A percentile compares a stretch with the other conserved stretches of the same genome.
Evolutionary conservation across 2,329 filamentous ascomycete genomes (phyloP).

Genomic region (Verticillium tricorpus): DNA sequence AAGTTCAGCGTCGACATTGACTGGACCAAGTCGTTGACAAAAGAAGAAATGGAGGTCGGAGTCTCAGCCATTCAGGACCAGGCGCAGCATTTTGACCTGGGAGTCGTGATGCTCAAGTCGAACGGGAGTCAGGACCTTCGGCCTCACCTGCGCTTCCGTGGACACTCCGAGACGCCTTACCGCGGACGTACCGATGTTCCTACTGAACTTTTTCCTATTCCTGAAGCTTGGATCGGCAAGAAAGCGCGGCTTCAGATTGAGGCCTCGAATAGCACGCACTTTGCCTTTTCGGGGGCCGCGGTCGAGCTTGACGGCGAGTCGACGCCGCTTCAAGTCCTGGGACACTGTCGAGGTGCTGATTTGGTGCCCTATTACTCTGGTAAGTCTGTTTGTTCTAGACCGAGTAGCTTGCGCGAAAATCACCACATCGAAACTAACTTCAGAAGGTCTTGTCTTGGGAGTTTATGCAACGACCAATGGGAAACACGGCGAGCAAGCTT

Average conservation of each 20-base stretch:
- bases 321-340: conserved; percentile 6
- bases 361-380: conserved; percentile 14
- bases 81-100: conserved; percentile 46
- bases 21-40: conserved; percentile 29
- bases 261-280: conserved; percentile 10
- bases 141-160: conserved; percentile 13
- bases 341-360: conserved; percentile 9
- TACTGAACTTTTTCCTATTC: conserved; percentile 3
- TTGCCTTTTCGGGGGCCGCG: conserved; percentile 7
- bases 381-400: not conserved
- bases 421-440: not conserved
- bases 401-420: too few relatives aligned
- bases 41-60: conserved; percentile 43
- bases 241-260: conserved; percentile 9
- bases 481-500: conserved; percentile 12
- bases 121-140: not conserved
- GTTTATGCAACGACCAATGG: conserved; percentile 11
- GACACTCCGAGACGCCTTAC: conserved; percentile 10
- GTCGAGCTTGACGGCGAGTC: not conserved
- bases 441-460: conserved; percentile 3
- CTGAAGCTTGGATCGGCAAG: conserved; percentile 4
- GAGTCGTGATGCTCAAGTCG: conserved; percentile 27
- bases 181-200: conserved; percentile 2
- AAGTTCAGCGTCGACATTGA: conserved; percentile 40
- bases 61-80: conserved; percentile 49